These are phyloP conservation scores for Magnusiomyces ingens DNA, from an alignment of 1,139 yeast genomes.

Conservation along the genomic window DNA sequence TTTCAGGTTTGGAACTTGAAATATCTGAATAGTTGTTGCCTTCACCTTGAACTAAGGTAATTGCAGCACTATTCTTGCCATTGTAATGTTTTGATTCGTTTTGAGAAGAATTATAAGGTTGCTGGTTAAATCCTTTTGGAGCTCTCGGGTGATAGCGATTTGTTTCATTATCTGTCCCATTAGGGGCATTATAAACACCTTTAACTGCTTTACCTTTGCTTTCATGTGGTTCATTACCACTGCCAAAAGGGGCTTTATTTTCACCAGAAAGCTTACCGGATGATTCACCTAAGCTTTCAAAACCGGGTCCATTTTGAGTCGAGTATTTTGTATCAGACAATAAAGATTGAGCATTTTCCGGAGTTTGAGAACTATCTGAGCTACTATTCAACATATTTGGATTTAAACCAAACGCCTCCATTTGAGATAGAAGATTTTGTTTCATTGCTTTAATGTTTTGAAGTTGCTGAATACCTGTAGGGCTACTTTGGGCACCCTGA, in stretches of 20 bases:
- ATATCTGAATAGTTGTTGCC: background rate
- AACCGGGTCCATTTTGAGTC: no score
- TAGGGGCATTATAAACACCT: slow-evolving; percentile 14
- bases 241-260: background rate
- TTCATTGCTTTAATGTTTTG: slow-evolving; percentile 28
- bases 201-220: slow-evolving; percentile 11
- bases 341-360: no score
- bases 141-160: background rate
- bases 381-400: background rate
- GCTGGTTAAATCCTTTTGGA: background rate
- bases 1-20: background rate
- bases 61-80: slow-evolving; percentile 16
- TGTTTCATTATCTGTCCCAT: slow-evolving; percentile 7
- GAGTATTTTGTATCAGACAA: no score
- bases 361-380: no score
- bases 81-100: background rate
- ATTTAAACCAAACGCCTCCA: slow-evolving; percentile 3
- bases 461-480: slow-evolving; percentile 40
- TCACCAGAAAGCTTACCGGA: background rate
- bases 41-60: slow-evolving; percentile 14
- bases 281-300: no score
- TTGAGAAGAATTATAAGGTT: background rate
- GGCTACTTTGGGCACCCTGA: slow-evolving; percentile 31
- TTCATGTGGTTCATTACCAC: slow-evolving; percentile 14
- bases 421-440: slow-evolving; percentile 13